Percentiles rank a stretch among this genome's conserved stretches.
Conservation (phyloP, 164 flowering plant genomes). For the Vitis riparia region DNA sequence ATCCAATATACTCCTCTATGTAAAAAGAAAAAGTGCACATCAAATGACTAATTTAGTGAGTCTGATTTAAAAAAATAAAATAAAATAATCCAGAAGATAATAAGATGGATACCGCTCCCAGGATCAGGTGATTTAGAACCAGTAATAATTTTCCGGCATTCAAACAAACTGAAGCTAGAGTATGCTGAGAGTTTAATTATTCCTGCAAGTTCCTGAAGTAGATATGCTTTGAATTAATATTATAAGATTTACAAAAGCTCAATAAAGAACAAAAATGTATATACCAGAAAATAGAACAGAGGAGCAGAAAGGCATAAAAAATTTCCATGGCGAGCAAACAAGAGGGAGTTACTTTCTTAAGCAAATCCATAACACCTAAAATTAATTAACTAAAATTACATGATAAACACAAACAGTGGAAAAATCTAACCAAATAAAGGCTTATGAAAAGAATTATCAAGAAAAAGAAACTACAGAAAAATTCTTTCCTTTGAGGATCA, state of each 20-base stretch:
- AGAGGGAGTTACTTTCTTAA: too few species aligned
- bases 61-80: neutral
- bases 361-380: too few species aligned
- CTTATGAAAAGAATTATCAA: too few species aligned
- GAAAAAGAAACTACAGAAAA: too few species aligned
- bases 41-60: constrained; percentile 1
- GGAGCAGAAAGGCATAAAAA: too few species aligned
- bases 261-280: neutral
- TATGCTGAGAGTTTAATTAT: constrained; percentile 81
- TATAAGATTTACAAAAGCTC: neutral
- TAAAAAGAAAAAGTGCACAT: constrained; percentile 14
- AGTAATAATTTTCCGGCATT: constrained; percentile 85
- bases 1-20: constrained; percentile 87
- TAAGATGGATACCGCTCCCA: constrained; percentile 66
- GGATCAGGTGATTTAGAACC: constrained; percentile 85
- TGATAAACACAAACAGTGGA: too few species aligned
- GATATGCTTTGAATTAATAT: constrained; percentile 2
- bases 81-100: constrained; percentile 5
- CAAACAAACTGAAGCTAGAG: constrained; percentile 95
- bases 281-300: neutral
- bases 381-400: too few species aligned
- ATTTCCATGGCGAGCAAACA: too few species aligned
- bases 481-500: too few species aligned
- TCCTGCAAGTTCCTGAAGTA: constrained; percentile 89
- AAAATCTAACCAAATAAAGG: too few species aligned